phyloP scores from a whole-genome alignment of 2,329 filamentous ascomycete species.

The Pyricularia sp. region DNA sequence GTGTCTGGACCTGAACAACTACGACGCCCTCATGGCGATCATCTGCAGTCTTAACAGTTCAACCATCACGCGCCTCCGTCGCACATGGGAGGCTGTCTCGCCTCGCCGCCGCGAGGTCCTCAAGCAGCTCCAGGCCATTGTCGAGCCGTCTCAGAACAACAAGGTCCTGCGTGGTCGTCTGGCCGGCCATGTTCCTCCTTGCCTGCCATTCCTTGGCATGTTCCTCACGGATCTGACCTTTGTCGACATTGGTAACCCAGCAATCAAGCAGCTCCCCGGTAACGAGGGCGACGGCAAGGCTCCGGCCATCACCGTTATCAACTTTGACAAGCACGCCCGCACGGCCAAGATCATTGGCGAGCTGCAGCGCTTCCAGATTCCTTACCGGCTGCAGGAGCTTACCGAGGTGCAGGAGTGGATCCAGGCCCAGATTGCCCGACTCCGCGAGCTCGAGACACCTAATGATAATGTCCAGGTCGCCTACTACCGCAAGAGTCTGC shows the following conservation, averaged over 20 bases:
- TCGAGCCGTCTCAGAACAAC: conserved; percentile 87
- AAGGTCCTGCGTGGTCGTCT: conserved; percentile 75
- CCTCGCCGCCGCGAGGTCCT: conserved; percentile 73
- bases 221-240: conserved; percentile 96
- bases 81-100: conserved; percentile 86
- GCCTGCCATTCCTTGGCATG: conserved; percentile 90
- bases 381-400: conserved; percentile 74
- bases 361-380: conserved; percentile 90
- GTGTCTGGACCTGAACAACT: conserved; percentile 86
- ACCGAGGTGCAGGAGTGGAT: conserved; percentile 93
- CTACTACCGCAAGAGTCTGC: conserved; percentile 73
- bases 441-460: conserved; percentile 49
- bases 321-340: conserved; percentile 94
- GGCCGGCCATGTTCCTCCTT: conserved; percentile 80
- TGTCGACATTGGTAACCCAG: conserved; percentile 86
- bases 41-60: conserved; percentile 90
- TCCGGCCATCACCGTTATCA: conserved; percentile 71
- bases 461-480: conserved; percentile 46
- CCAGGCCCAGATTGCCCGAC: conserved; percentile 66
- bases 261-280: conserved; percentile 64
- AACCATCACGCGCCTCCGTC: conserved; percentile 77
- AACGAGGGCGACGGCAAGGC: conserved; percentile 29
- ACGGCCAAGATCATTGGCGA: conserved; percentile 95
- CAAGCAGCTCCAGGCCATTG: conserved; percentile 70
- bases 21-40: conserved; percentile 94